These are phyloP conservation scores for Scutellaria minor DNA, from an alignment of 257 asterid species.

Conservation along the genomic window DNA sequence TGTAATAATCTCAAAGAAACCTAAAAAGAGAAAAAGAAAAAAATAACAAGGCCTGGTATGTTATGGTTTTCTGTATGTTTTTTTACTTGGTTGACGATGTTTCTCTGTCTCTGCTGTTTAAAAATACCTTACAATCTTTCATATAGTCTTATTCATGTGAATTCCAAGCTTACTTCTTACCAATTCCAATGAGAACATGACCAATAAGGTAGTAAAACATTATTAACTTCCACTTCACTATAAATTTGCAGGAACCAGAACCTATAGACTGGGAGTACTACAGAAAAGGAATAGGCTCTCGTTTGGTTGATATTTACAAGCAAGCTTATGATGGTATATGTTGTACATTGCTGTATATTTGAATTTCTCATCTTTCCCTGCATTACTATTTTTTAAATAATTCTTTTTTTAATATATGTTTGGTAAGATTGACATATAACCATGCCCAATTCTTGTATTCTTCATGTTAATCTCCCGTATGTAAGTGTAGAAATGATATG, in stretches of 20 bases:
- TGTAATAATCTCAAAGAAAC: slow-evolving; percentile 2
- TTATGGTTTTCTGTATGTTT: slow-evolving; percentile 6
- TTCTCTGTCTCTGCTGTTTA: background rate
- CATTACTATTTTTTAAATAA: slow-evolving; percentile 4
- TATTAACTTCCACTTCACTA: background rate
- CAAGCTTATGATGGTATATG: slow-evolving; percentile 83
- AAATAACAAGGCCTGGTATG: background rate
- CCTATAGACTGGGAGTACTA: slow-evolving; percentile 92
- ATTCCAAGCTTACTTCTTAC: background rate
- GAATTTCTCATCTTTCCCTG: background rate
- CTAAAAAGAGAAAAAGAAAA: background rate
- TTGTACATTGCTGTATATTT: background rate
- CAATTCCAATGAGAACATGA: slow-evolving; percentile 8
- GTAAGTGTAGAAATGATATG: background rate
- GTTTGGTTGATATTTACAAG: slow-evolving; percentile 94
- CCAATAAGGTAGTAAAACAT: background rate
- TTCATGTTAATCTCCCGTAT: background rate
- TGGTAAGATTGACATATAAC: background rate
- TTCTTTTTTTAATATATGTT: background rate
- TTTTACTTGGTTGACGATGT: background rate
- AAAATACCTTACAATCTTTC: background rate
- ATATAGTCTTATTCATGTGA: background rate
- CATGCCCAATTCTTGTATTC: background rate
- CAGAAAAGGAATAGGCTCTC: slow-evolving; percentile 87
- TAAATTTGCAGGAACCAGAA: slow-evolving; percentile 75